phyloP scores from a whole-genome alignment of 2,329 filamentous ascomycete species.

The Cytospora piceae region DNA sequence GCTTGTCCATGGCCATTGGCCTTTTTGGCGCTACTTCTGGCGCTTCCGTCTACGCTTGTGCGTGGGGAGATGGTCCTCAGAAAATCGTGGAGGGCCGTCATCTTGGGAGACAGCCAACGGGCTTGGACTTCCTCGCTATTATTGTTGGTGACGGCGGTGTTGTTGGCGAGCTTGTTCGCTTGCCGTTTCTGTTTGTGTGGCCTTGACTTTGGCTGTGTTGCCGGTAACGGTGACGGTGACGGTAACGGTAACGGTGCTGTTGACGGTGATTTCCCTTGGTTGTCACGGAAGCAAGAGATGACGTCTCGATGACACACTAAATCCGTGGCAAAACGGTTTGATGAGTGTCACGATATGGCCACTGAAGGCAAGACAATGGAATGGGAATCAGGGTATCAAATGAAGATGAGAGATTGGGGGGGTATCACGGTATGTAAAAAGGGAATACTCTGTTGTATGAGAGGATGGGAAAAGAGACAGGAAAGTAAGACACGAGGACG shows the following conservation, averaged over 20 bases:
- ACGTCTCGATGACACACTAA: background rate
- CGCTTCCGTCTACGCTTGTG: slow-evolving; percentile 23
- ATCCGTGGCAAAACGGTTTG: background rate
- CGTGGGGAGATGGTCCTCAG: slow-evolving; percentile 29
- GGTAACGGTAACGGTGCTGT: background rate
- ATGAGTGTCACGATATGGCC: background rate
- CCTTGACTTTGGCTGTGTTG: background rate
- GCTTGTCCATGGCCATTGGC: slow-evolving; percentile 4
- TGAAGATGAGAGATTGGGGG: background rate
- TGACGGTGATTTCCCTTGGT: background rate
- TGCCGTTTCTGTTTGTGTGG: slow-evolving; percentile 2
- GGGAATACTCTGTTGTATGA: background rate
- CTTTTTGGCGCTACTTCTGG: background rate
- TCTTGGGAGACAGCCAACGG: slow-evolving; percentile 8
- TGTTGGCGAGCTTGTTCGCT: background rate
- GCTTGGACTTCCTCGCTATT: background rate
- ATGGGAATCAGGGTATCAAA: background rate
- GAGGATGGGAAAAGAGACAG: background rate
- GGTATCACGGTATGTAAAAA: background rate
- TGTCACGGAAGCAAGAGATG: slow-evolving; percentile 3
- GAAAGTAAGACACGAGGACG: background rate
- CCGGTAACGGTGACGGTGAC: background rate
- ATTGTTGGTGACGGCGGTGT: background rate
- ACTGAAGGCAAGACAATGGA: background rate
- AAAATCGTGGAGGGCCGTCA: slow-evolving; percentile 30